Evolutionary conservation across 2,329 filamentous ascomycete species (phyloP), one percentile per base, ranked within the genome.

Genomic region (Cyclaneusma minus): DNA sequence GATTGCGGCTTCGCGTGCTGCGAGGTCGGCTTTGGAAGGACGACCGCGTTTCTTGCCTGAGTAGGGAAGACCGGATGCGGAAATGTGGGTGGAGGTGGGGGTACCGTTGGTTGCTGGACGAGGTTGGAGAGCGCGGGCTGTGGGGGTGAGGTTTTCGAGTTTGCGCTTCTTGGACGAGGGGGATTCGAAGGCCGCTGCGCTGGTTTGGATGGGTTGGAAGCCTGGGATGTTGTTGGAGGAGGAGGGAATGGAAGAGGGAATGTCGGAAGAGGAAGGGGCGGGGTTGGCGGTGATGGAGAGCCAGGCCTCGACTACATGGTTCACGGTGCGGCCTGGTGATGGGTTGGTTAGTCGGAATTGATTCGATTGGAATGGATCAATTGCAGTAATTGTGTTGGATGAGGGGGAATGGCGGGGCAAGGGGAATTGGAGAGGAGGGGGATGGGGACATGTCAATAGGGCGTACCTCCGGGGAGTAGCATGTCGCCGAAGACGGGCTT

Each of bases 401-500:
- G 28, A 15, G 31, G 22, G 27, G 27, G 25, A 31, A 28, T 28
- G 32, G 29, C 31, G 31, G 30, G 31, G 32, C 30, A 28, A 35
- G 34, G 28, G n/a, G 21, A 27, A 29, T 16, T 28, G 20, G 31
- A 32, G 27, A 29, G 27, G 32, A 27, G 23, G 21, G 5, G 13
- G 9, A 6, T 10, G 14, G 27, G 14, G 24, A 27, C 29, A 30
- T 29, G 25, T 31, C 29, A 27, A 27, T 29, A 27, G 14, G 33
- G 41, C 44, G 33, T 49, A 65, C 62, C 60, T 40, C 47, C 47
- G 35, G 62, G 62, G 32, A 64, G 45, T 21, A 57, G 47, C 35
- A 58, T 57, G 29, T 63, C 51, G 28, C 51, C 51, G 60, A 60
- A 65, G 38, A 48, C 48, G 29, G 58, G 58, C 36, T 51, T 48